Evolutionary conservation across 495 filamentous ascomycete species (phyloP), one percentile per base, ranked within the genome.

Genomic region (Aspergillus coremiiformis): DNA sequence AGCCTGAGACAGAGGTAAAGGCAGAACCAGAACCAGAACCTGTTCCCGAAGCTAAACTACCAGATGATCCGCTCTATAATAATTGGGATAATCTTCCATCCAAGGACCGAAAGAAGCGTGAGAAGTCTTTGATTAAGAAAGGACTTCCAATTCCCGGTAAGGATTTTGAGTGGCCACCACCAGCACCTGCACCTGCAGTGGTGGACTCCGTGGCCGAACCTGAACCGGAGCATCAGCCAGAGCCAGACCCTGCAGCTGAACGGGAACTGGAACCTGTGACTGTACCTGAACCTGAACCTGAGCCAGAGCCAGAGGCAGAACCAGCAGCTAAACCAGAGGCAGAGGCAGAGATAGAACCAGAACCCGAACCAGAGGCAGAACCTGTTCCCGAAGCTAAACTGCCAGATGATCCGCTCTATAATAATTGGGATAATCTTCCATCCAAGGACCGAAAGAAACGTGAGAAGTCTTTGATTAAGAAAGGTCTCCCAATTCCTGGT

Each of bases 361-460:
- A 56, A 35, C 52, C 53, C 0, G 65, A 62, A 22, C 65, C 59
- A 0, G 62, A 5, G n/a, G 14, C 21, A 12, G 46, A 35, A 59
- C 56, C 67, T 2, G 66, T 67, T 24, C 61, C 60, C 1, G 66
- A 70, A 45, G 53, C 64, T 39, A 35, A 52, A 15, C 47, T 67
- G 5, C 66, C 59, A 20, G 63, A 67, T 46, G 64, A 70, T 52
- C 67, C 69, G 29, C 58, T 74, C 7, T 74, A 74, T 44, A 55
- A 68, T 7, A 60, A 64, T 22, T 74, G 69, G 69, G 15, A 50
- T 1, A 59, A 26, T n/a, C 30, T 74, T 14, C 65, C 60, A 4
- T 68, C 66, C 1, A 72, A 72, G 49, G 71, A 72, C 4, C 56
- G 65, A n/a, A 72, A 72, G 56, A 68, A 60, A 37, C 65, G 71